Base-by-base conservation (phyloP, 2,329 filamentous ascomycete species). In the Huntiella moniliformis region DNA sequence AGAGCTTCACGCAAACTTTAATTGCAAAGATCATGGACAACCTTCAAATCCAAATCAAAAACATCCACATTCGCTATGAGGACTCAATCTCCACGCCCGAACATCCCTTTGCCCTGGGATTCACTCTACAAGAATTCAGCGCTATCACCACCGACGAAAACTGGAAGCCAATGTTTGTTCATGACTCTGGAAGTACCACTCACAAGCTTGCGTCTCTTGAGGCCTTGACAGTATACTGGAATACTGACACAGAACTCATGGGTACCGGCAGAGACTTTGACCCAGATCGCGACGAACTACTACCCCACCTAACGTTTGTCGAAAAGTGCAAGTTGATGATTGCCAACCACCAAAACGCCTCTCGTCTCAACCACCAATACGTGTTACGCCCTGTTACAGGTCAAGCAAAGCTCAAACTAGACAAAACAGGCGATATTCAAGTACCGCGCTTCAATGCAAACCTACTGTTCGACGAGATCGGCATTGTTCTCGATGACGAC, bases 21-120 rank as follows among this genome's bases (percentile, higher is more conserved):
- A 79, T 88, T 41, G 94, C 88, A 34, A 94, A 94, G 55, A 93
- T 99, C 57, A 85, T 96, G 57, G 91, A 98, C 68, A 99, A 99
- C 57, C 70, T 99, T 36, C 91, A 99, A 61, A 84, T 98, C 55
- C 91, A 82, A 17, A 79, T 99, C 61, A 96, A 94, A 68, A 98
- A 96, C 59, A 94, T 99, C 50, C 91, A 99, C 60, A 75, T 98
- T 52, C 83, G 91, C 55, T 99, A 98, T 62, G 91, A 99, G 63
- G 91, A 99, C 63, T 87, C 88, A 11, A 85, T 98, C 55, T 92
- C 91, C 15, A 83, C 87, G 7, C 87, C 88, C 0, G 87, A 86
- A 1, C 91, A 98, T 59, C 88, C 92, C 0, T 98, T 98, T 56
- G 85, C 91, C 4, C 73, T 93, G 4, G 91, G 92, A 42, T 60